Base-by-base conservation (phyloP, 176 grass and related monocot species). In the Aegilops umbellulata region DNA sequence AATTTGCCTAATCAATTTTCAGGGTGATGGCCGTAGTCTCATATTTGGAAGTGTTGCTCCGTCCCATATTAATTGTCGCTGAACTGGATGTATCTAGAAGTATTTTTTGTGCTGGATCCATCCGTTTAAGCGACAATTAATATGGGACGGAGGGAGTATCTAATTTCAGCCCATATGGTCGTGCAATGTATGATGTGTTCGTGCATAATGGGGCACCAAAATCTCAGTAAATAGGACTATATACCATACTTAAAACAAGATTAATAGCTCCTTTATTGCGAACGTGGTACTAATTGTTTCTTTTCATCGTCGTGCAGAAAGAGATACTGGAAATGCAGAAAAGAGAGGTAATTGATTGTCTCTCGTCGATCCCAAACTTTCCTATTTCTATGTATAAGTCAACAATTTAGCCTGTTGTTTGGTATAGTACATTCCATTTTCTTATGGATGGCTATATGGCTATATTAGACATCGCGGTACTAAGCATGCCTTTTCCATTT, bases 271-370 rank as follows among this genome's bases (percentile, higher is more conserved):
- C 19, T 69, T 3, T 77, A 8, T 69, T 51, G 2, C 16, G 71
- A 17, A 74, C 1, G 23, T 10, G 39, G 55, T 77, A 20, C 62
- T 91, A 41, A 88, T 74, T 16, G 20, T 83, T 60, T 11, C 15
- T 89, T 81, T 67, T 62, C 49, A 63, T 64, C 6, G 27, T 62
- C 35, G n/a, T 91, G 79, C 85, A 99, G 97, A 83, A 25, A 51
- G 87, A 99, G 67, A 91, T 94, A 46, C 82, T 88, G 85, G 85
- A 93, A 86, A 79, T 61, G 73, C 88, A 99, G 84, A 91, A 93
- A 60, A 93, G 90, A 65, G 88, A 97, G 94, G 97, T 99, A 97
- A 83, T 75, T 84, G 2, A 16, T 82, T 70, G 16, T 71, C 19
- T 16, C 55, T 31, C 55, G 19, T 24, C 7, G 15, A 27, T 41